Conservation (phyloP, 306 rosid species). For the Medicago truncatula region MtrunA17r5.0-ANR NC_053049.1:47701501-47702000, state of each 20-base stretch:
- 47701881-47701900: background rate
- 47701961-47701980: background rate
- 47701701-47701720: background rate
- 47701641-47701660: background rate
- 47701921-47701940: background rate
- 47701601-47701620: no score
- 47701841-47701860: background rate
- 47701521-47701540: no score
- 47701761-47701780: background rate
- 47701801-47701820: background rate
- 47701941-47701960: slow-evolving; percentile 24
- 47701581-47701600: no score
- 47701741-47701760: background rate
- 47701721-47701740: background rate
- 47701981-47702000: slow-evolving; percentile 26
- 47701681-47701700: background rate
- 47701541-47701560: no score
- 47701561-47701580: no score
- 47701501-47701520: no score
- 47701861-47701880: background rate
- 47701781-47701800: background rate
- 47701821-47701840: background rate
- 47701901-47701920: background rate
- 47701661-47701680: background rate
- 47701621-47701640: no score